Conservation (phyloP, 2,329 filamentous ascomycete genomes). For the Monosporascus sp. region DNA sequence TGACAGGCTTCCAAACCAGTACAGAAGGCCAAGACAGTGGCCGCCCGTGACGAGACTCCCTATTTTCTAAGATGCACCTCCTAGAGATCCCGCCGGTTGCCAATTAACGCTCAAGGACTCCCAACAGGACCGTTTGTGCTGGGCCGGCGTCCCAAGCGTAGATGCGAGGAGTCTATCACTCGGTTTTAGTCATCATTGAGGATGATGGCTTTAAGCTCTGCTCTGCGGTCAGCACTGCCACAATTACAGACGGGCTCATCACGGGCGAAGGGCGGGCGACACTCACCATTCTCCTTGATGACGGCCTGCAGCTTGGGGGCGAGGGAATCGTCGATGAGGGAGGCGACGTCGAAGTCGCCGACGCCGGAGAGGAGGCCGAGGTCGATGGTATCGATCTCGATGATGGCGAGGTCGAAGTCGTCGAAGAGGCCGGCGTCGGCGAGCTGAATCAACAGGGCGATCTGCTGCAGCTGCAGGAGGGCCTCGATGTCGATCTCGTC, state of each 20-base stretch:
- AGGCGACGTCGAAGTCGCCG: constrained; percentile 26
- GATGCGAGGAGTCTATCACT: no score
- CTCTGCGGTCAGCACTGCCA: not conserved
- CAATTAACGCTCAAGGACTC: no score
- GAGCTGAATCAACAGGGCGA: constrained; percentile 29
- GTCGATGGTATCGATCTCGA: constrained; percentile 36
- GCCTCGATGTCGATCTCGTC: constrained; percentile 44
- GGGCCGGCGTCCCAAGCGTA: no score
- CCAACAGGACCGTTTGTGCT: no score
- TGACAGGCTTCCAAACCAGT: no score
- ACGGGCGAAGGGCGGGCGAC: not conserved
- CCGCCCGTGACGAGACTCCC: no score
- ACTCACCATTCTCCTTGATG: constrained; percentile 21
- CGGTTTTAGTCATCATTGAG: not conserved
- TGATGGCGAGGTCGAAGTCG: constrained; percentile 40
- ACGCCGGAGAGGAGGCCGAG: constrained; percentile 37
- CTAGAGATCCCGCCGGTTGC: no score
- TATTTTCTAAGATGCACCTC: no score
- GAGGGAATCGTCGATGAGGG: constrained; percentile 25
- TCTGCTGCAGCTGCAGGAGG: constrained; percentile 36
- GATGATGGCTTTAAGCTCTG: not conserved
- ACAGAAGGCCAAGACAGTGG: no score
- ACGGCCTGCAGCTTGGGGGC: constrained; percentile 28
- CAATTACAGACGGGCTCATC: not conserved
- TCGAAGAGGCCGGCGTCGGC: constrained; percentile 36